phyloP scores from a whole-genome alignment of 2,329 filamentous ascomycete species.

The Leptographium wingfieldii region DNA sequence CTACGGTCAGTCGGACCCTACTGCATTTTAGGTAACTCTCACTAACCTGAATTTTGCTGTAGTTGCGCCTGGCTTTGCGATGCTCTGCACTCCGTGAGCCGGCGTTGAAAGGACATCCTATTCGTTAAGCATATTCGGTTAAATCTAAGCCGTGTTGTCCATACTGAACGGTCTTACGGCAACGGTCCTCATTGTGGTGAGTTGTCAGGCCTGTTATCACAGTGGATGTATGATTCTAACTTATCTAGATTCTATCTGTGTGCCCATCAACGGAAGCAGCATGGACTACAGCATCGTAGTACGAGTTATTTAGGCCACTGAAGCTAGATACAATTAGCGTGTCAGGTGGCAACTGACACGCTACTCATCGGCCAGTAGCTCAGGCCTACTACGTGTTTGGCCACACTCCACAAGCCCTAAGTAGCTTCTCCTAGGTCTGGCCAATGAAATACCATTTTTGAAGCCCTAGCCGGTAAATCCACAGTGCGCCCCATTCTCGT shows the following conservation, averaged over 20 bases:
- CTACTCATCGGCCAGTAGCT: no score
- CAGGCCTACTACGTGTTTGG: no score
- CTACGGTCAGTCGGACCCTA: neutral
- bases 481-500: no score
- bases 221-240: neutral
- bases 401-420: no score
- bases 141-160: neutral
- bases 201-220: neutral
- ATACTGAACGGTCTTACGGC: neutral
- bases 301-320: no score
- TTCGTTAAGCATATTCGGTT: neutral
- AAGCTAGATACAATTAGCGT: no score
- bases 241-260: neutral
- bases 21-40: neutral
- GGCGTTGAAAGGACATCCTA: neutral
- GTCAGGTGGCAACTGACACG: no score
- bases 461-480: no score
- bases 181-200: neutral
- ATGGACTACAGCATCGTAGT: no score
- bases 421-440: no score
- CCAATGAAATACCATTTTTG: no score
- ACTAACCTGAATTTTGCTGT: neutral
- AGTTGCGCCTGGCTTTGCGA: neutral
- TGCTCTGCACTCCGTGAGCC: neutral
- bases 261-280: no score